phyloP scores from a whole-genome alignment of 345 rosid species.

The Syzygium grande region DNA sequence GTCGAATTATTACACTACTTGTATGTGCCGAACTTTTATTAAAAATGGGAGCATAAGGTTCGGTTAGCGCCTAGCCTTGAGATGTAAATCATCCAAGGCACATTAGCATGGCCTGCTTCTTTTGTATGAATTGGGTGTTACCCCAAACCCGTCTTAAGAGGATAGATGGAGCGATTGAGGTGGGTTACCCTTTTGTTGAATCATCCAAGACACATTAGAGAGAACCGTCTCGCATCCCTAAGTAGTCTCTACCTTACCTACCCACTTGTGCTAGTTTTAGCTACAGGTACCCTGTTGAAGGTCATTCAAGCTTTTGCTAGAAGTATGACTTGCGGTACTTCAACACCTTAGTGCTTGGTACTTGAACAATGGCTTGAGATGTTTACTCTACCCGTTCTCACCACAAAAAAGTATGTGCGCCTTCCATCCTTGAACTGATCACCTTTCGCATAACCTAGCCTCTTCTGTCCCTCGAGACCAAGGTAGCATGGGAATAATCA shows the following conservation, averaged over 20 bases:
- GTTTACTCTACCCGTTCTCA: neutral
- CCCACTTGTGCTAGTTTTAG: neutral
- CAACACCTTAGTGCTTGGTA: neutral
- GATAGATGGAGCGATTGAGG: neutral
- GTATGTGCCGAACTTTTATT: neutral
- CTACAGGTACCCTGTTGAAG: neutral
- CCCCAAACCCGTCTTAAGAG: neutral
- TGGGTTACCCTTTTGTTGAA: no score
- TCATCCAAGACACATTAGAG: neutral
- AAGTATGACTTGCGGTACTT: neutral
- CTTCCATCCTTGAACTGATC: neutral
- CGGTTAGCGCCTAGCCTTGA: neutral
- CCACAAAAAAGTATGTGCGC: neutral
- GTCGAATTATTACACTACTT: neutral
- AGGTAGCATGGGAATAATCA: neutral
- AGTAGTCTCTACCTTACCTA: neutral
- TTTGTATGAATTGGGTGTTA: neutral
- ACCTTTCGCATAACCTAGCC: neutral
- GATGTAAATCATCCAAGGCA: neutral
- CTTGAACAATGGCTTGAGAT: neutral
- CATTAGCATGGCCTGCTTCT: neutral
- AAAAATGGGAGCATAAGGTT: neutral
- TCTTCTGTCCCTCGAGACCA: conserved; percentile 2
- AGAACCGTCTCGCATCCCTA: neutral
- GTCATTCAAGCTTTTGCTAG: neutral